Conservation (phyloP, 768 basidiomycete species). For the Megacollybia marginata region DNA sequence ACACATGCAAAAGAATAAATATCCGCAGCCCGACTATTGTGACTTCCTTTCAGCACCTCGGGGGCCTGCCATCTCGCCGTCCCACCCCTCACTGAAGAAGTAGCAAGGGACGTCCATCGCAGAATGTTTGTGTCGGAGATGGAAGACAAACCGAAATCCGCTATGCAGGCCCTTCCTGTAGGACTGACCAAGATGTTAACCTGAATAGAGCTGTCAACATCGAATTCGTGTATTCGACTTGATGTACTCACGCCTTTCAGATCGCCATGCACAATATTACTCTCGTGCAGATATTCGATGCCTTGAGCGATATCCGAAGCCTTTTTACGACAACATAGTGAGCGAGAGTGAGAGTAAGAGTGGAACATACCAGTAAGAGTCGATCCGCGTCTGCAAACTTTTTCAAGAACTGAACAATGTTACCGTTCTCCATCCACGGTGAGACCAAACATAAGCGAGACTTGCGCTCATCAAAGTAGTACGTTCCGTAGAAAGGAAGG, state of each 20-base stretch:
- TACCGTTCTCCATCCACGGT: not conserved
- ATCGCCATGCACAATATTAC: not conserved
- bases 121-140: not conserved
- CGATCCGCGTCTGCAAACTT: not conserved
- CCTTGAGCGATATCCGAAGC: slow-evolving; percentile 6
- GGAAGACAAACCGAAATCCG: not conserved
- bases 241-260: not conserved
- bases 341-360: not conserved
- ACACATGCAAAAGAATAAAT: not conserved
- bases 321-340: not conserved
- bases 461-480: not conserved
- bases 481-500: not conserved
- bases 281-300: not conserved
- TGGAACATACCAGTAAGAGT: not conserved
- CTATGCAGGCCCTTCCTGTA: not conserved
- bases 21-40: not conserved
- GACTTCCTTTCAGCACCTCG: not conserved
- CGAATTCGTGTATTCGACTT: not conserved
- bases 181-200: not conserved
- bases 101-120: not conserved
- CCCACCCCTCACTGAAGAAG: not conserved
- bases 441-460: not conserved
- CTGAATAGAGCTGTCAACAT: not conserved
- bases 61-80: not conserved
- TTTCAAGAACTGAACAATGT: not conserved